Evolutionary conservation across 768 basidiomycete species (phyloP).

Genomic region (Mycena venus): DNA sequence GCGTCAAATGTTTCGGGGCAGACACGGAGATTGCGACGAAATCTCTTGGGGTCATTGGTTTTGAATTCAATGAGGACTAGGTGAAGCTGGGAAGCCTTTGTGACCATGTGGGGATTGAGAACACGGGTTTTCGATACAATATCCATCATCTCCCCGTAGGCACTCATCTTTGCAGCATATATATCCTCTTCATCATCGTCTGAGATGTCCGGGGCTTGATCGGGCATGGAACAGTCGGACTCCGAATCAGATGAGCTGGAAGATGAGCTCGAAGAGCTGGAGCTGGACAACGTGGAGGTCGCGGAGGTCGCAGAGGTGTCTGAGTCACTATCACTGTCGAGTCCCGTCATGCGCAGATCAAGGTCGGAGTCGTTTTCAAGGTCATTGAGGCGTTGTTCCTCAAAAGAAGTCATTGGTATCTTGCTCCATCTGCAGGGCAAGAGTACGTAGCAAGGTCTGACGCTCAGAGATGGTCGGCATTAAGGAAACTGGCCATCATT

Average conservation of each 20-base stretch:
- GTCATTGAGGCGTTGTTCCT: neutral
- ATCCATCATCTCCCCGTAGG: too few species aligned
- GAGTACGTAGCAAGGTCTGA: neutral
- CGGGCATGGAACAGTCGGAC: neutral
- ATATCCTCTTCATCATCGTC: neutral
- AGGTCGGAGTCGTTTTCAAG: neutral
- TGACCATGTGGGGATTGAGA: too few species aligned
- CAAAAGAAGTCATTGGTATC: neutral
- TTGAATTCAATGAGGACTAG: too few species aligned
- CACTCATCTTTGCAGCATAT: too few species aligned
- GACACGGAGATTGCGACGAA: too few species aligned
- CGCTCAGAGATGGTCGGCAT: neutral
- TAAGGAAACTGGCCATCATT: neutral
- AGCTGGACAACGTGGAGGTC: neutral
- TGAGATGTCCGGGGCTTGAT: neutral
- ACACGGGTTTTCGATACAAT: too few species aligned
- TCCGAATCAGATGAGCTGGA: neutral
- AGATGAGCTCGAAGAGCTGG: neutral
- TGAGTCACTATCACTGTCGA: neutral
- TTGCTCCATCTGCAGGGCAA: neutral
- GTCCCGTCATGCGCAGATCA: neutral
- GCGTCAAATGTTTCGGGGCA: too few species aligned
- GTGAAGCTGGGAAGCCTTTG: too few species aligned
- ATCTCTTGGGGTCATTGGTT: too few species aligned
- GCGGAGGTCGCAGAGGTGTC: neutral